phyloP scores from a whole-genome alignment of 495 filamentous ascomycete genomes.

The Xylaria scruposa region DNA sequence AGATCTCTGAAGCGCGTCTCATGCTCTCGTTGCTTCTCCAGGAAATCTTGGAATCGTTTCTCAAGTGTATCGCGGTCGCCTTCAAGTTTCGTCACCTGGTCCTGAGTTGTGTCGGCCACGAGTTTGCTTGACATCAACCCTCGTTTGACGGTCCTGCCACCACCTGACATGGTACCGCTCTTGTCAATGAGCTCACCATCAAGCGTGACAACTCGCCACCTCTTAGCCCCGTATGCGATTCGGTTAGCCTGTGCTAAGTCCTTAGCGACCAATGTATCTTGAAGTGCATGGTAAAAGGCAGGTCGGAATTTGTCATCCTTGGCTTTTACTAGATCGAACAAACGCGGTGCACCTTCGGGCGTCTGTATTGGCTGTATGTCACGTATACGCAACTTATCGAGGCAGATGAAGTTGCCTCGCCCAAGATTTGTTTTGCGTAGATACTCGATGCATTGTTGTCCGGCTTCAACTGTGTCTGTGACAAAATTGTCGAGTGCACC shows the following conservation, averaged over 20 bases:
- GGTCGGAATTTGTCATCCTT: constrained; percentile 87
- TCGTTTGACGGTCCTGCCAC: constrained; percentile 84
- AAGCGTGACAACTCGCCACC: constrained; percentile 96
- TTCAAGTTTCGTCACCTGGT: constrained; percentile 87
- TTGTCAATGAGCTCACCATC: constrained; percentile 96
- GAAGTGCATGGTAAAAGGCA: constrained; percentile 91
- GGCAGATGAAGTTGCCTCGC: constrained; percentile 94
- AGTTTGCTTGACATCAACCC: constrained; percentile 97
- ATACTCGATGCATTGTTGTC: constrained; percentile 97
- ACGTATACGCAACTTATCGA: constrained; percentile 80
- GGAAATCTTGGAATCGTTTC: constrained; percentile 77
- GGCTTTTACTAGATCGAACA: constrained; percentile 91
- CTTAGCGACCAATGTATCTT: constrained; percentile 92
- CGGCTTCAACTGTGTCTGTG: constrained; percentile 91
- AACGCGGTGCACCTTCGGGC: constrained; percentile 86
- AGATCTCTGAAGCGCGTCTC: constrained; percentile 74
- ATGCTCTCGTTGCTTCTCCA: constrained; percentile 77
- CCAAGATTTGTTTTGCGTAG: constrained; percentile 96
- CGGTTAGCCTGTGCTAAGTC: constrained; percentile 93
- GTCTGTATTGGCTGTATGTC: constrained; percentile 82
- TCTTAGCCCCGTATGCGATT: constrained; percentile 88
- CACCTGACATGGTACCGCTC: constrained; percentile 97
- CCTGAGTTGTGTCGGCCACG: constrained; percentile 80
- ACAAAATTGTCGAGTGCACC: constrained; percentile 91
- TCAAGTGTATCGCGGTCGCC: constrained; percentile 85